Conservation (phyloP, 257 asterid species). For the Forsythia suspensa region DNA sequence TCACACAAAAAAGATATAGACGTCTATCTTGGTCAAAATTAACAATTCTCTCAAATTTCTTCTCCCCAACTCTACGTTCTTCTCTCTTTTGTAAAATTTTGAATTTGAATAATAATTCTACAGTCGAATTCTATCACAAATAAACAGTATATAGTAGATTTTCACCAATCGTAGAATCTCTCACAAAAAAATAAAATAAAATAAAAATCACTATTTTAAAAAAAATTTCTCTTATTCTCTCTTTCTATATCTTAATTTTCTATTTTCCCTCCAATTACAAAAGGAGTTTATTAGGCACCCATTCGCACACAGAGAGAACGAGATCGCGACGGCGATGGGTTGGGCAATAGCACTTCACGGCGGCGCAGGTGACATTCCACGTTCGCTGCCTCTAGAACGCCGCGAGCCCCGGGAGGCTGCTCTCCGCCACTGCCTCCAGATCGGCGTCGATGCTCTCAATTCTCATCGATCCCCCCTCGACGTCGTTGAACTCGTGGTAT, state of each 20-base stretch:
- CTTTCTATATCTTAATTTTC: neutral
- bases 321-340: slow-evolving; percentile 51
- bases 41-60: too few species aligned
- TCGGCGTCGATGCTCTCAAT: slow-evolving; percentile 76
- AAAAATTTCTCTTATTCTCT: too few species aligned
- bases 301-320: neutral
- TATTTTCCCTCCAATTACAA: neutral
- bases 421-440: slow-evolving; percentile 68
- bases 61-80: too few species aligned
- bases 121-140: too few species aligned
- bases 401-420: slow-evolving; percentile 68
- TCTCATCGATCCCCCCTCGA: slow-evolving; percentile 74
- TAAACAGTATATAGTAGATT: too few species aligned
- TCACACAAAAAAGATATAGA: too few species aligned
- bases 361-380: slow-evolving; percentile 89
- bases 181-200: too few species aligned
- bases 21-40: too few species aligned
- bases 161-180: too few species aligned
- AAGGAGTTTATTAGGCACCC: neutral
- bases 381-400: slow-evolving; percentile 57
- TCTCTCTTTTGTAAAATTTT: too few species aligned
- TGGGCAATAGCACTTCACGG: slow-evolving; percentile 98
- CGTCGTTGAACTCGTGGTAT: slow-evolving; percentile 85
- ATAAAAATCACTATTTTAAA: too few species aligned
- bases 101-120: too few species aligned